Evolutionary conservation across 169 alveolate species (phyloP).

Genomic region (Perkinsus chesapeaki): DNA sequence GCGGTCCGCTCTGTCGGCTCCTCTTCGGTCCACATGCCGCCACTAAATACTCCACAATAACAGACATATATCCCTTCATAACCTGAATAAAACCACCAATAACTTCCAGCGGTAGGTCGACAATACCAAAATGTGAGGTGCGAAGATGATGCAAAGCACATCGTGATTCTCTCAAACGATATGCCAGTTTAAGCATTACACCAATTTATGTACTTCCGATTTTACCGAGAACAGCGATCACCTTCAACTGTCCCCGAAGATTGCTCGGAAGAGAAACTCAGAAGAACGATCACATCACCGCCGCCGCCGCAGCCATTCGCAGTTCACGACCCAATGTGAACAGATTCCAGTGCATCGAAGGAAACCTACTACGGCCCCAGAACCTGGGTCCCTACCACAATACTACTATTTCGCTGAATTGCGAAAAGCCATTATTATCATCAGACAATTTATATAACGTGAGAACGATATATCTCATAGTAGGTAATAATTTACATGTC

Average conservation of each 20-base stretch:
- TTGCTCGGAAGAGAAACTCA: neutral
- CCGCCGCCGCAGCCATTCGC: no score
- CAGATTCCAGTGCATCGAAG: no score
- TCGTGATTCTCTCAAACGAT: neutral
- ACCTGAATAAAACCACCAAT: neutral
- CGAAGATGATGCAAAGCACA: neutral
- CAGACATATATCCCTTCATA: neutral
- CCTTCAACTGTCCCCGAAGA: neutral
- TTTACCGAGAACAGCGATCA: neutral
- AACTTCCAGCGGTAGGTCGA: neutral
- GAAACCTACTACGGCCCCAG: no score
- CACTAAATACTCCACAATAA: neutral
- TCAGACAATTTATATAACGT: no score
- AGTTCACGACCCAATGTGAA: no score
- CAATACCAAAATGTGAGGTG: neutral
- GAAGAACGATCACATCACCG: no score
- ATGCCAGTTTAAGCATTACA: no score
- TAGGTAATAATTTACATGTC: no score
- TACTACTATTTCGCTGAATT: no score
- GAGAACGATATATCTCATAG: no score
- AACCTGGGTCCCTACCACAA: no score
- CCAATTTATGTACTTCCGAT: neutral
- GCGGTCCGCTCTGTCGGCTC: neutral
- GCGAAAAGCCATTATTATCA: no score
- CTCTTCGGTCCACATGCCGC: neutral